Evolutionary conservation across 352 stramenopile species (phyloP).

Genomic region (Globisporangium middletonii): DNA sequence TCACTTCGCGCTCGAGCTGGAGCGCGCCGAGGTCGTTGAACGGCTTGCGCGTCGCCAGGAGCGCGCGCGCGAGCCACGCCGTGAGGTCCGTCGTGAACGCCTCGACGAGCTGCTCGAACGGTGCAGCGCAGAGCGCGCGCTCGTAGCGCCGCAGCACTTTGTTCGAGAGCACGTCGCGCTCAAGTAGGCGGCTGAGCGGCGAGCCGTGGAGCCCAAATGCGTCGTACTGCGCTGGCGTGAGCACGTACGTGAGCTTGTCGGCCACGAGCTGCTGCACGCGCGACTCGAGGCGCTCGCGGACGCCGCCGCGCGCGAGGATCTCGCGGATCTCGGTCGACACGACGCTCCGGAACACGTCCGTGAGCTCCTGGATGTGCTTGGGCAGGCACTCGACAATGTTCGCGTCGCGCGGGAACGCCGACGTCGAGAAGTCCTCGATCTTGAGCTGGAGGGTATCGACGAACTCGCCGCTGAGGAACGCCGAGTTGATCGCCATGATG

Average conservation of each 20-base stretch:
- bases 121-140: conserved; percentile 36
- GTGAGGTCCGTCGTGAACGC: conserved; percentile 54
- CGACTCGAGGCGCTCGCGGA: conserved; percentile 37
- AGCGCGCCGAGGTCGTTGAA: conserved; percentile 80
- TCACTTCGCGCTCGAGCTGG: conserved; percentile 72
- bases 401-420: conserved; percentile 43
- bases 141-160: conserved; percentile 57
- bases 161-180: conserved; percentile 69
- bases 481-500: conserved; percentile 87
- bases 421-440: conserved; percentile 43
- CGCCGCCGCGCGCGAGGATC: conserved; percentile 38
- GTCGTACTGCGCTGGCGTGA: conserved; percentile 65
- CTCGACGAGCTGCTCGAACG: conserved; percentile 69
- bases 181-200: conserved; percentile 53
- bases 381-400: conserved; percentile 69
- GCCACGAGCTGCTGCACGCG: conserved; percentile 40
- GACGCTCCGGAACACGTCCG: conserved; percentile 63
- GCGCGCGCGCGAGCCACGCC: conserved; percentile 42
- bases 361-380: conserved; percentile 62
- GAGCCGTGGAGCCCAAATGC: conserved; percentile 52
- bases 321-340: conserved; percentile 68
- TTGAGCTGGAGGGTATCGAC: conserved; percentile 50
- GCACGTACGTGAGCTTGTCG: conserved; percentile 54
- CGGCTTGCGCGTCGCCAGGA: conserved; percentile 46
- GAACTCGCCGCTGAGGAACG: conserved; percentile 76